phyloP scores from a whole-genome alignment of 2,329 filamentous ascomycete genomes.

The Corinectria fuckeliana region DNA sequence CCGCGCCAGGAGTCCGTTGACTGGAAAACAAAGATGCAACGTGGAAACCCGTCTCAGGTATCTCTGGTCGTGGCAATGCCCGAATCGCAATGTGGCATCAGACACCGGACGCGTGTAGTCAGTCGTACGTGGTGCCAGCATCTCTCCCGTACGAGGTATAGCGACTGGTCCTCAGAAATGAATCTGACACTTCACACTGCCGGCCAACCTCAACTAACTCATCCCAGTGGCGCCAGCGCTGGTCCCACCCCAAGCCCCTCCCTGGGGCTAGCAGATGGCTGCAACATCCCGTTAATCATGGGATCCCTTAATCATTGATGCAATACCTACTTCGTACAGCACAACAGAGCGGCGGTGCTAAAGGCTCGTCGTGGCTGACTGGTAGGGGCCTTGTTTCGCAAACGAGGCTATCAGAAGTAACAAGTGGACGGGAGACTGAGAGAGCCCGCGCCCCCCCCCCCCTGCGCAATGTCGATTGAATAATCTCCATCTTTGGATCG shows the following conservation, averaged over 20 bases:
- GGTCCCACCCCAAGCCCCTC: background rate
- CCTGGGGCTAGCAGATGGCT: background rate
- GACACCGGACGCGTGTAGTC: background rate
- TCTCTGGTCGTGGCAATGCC: slow-evolving; percentile 5
- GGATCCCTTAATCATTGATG: no score
- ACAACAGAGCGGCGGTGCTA: slow-evolving; percentile 12
- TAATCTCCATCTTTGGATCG: slow-evolving; percentile 15
- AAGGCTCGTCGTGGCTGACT: background rate
- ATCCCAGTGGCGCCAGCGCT: background rate
- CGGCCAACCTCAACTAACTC: background rate
- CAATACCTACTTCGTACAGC: no score
- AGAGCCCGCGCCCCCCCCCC: background rate
- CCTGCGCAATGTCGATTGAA: background rate
- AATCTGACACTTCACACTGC: background rate
- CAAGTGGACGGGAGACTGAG: slow-evolving; percentile 2
- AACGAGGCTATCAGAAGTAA: slow-evolving; percentile 12
- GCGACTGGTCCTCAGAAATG: background rate
- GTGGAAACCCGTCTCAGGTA: background rate
- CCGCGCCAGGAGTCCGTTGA: background rate
- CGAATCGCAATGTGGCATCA: slow-evolving; percentile 1
- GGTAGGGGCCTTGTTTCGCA: background rate
- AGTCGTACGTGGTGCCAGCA: no score
- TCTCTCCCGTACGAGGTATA: no score
- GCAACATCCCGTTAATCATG: background rate
- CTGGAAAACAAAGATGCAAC: background rate